Base-by-base conservation (phyloP, 352 stramenopile genomes). In the Pythium phragmiticola region DNA sequence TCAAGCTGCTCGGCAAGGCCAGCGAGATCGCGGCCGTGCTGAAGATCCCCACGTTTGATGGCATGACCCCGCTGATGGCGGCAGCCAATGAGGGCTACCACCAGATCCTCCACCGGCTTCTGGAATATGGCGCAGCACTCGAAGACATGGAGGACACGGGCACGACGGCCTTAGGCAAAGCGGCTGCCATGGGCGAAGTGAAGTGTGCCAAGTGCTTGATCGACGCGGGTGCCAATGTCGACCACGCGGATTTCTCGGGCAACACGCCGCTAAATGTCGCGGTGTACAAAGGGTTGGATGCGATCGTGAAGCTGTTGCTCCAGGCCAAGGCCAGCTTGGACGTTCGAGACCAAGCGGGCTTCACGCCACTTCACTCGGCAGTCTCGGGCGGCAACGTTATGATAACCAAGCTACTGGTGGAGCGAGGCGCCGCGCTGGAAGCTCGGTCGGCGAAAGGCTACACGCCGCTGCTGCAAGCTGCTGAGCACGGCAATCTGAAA, bases 291-390 rank as follows among this genome's bases (percentile, higher is more conserved):
- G 36, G 52, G 13, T 28, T n/a, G 36, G 26, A 37, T 34, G 36
- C n/a, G 17, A 59, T 48, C 9, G 52, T 45, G 12, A 49, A 59
- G 34, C 17, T 59, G 36, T 28, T 59, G 52, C 52, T 49, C 7
- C 17, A 43, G 17, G 37, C 33, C 17, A 37, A 34, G n/a, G 52
- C 52, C 52, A 30, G 34, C 34, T 28, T 59, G 12, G 21, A 49
- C 5, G 37, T 13, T 30, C 43, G 21, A 23, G 52, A 59, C 26
- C 52, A 59, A 16, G 36, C 23, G 13, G 52, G 52, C 8, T 23
- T 23, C 36, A 59, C 33, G 23, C 52, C 39, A 48, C 39, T 59
- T 17, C 37, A 36, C 19, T 14, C n/a, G 7, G 52, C 52, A 17
- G 52, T 59, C 17, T 59, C 39, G 47, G 34, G 28, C 30, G 36